Evolutionary conservation across 352 stramenopile species (phyloP).

Genomic region (Pythium rishiriense): DNA sequence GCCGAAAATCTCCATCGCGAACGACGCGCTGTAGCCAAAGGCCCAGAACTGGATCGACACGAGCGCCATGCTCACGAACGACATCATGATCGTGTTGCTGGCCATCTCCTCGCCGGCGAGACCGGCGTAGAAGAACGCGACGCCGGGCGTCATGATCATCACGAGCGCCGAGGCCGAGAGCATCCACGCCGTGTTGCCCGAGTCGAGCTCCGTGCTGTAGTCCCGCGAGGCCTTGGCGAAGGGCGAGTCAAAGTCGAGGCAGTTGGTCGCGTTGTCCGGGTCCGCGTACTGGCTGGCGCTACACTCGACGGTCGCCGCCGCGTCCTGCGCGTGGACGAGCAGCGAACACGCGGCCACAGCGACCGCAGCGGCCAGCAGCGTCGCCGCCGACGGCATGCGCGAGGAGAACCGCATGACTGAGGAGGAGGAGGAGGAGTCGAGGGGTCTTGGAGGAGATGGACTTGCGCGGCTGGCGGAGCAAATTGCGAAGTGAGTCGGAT

Average conservation of each 20-base stretch:
- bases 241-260: slow-evolving; percentile 30
- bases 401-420: slow-evolving; percentile 18
- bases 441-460: slow-evolving; percentile 1
- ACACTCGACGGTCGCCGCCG: slow-evolving; percentile 2
- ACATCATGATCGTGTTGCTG: slow-evolving; percentile 84
- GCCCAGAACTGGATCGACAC: slow-evolving; percentile 81
- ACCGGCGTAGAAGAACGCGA: slow-evolving; percentile 76
- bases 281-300: slow-evolving; percentile 25
- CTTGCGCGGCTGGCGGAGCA: slow-evolving; percentile 16
- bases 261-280: slow-evolving; percentile 6
- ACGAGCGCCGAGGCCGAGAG: slow-evolving; percentile 37
- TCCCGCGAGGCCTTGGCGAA: slow-evolving; percentile 28
- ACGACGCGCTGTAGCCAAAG: slow-evolving; percentile 72
- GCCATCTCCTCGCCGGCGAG: slow-evolving; percentile 69
- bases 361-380: slow-evolving; percentile 10
- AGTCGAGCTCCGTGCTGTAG: slow-evolving; percentile 27
- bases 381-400: not conserved
- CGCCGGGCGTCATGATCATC: slow-evolving; percentile 51
- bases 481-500: slow-evolving; percentile 21
- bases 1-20: slow-evolving; percentile 59
- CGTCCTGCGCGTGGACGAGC: slow-evolving; percentile 12
- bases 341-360: slow-evolving; percentile 9
- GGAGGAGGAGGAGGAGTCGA: not conserved
- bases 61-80: slow-evolving; percentile 72
- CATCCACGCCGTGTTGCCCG: slow-evolving; percentile 55